These are phyloP conservation scores for Gossypium thurberi DNA, from an alignment of 345 rosid species.

Conservation along the genomic window DNA sequence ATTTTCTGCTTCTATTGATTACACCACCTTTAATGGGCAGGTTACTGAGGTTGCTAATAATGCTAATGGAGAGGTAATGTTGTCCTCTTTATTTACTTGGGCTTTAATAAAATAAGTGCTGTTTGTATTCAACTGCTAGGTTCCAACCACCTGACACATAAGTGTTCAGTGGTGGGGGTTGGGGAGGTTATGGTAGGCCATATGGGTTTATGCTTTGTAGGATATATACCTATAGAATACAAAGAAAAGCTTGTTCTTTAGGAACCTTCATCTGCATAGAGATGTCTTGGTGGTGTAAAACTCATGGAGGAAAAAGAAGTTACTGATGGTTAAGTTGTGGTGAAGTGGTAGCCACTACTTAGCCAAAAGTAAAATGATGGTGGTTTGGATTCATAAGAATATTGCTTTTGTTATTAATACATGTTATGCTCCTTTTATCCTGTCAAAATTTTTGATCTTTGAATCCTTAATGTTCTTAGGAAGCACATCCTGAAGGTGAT, in stretches of 20 bases:
- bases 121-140: background rate
- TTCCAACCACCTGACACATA: background rate
- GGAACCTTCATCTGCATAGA: too few relatives aligned
- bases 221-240: background rate
- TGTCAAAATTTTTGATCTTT: background rate
- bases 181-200: background rate
- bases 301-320: background rate
- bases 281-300: background rate
- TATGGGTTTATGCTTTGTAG: background rate
- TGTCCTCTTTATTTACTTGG: background rate
- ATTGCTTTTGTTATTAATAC: background rate
- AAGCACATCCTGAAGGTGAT: conserved; percentile 51
- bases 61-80: conserved; percentile 44
- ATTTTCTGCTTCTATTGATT: conserved; percentile 18
- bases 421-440: background rate
- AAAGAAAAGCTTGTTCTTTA: background rate
- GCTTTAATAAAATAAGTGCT: background rate
- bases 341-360: background rate
- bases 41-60: conserved; percentile 22
- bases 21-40: conserved; percentile 18
- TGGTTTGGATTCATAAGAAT: background rate
- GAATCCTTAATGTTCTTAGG: conserved; percentile 32
- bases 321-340: background rate
- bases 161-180: too few relatives aligned
- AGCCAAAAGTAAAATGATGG: background rate